Evolutionary conservation across 202 grass and related monocot genomes (phyloP), one percentile per base, ranked within the genome.

Genomic region (Setaria viridis): DNA sequence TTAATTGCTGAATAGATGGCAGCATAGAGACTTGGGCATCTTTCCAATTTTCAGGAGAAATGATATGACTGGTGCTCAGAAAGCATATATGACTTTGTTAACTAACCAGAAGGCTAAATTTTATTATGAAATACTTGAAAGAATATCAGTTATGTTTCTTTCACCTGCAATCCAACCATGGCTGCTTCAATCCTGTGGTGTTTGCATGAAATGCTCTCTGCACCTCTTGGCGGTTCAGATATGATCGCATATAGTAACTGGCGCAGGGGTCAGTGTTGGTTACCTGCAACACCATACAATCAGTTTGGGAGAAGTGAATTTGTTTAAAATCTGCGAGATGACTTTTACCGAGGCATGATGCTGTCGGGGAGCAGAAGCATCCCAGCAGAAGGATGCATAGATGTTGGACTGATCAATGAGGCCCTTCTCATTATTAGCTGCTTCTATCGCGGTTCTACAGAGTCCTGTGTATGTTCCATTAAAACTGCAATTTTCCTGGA

Each of bases 131-230:
- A 72, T 88, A 47, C 45, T 79, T 14, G 37, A 72, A 82, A 50
- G 20, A 63, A 55, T 35, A 78, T 43, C n/a, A 30, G 37, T 9
- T 42, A 66, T 79, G 9, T 56, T 77, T 11, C 17, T 75, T 77
- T 68, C 74, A 93, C 88, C 85, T 93, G 88, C 91, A 90, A 82
- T 25, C 46, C 0, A 15, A 39, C 91, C 88, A 90, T 70, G 72
- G 85, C 6, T 77, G 63, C 34, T 71, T 82, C 63, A 91, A 41
- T 62, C 73, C 75, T 67, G 89, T 88, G 74, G 74, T 75, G 70
- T 94, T 83, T 58, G 86, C 83, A 53, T 91, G 92, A 72, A 91
- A 82, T 68, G 92, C 86, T 74, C 32, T 81, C 70, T 94, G 86
- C 25, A 94, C 92, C 37, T 91, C 62, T 19, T 80, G 83, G 69